Evolutionary conservation across 345 rosid genomes (phyloP).

Genomic region (Excoecaria cochinchinensis): DNA sequence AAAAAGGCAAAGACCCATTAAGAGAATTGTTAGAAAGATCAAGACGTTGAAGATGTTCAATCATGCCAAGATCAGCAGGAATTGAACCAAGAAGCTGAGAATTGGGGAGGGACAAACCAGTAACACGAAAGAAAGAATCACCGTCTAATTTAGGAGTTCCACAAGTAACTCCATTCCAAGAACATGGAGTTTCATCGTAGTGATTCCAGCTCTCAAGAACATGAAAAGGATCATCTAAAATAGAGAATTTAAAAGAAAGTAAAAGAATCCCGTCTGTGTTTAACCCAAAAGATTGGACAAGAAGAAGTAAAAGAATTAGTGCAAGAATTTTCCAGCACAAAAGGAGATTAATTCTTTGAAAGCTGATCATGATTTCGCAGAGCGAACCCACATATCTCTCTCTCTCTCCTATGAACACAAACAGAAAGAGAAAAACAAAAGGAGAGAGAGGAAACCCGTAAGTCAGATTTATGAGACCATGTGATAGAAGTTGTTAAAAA

Average conservation of each 20-base stretch:
- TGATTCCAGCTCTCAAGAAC: slow-evolving; percentile 60
- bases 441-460: slow-evolving; percentile 1
- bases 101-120: slow-evolving; percentile 55
- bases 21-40: slow-evolving; percentile 79
- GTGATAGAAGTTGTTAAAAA: slow-evolving; percentile 35
- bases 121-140: slow-evolving; percentile 46
- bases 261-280: slow-evolving; percentile 75
- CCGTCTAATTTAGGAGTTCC: slow-evolving; percentile 27
- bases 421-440: neutral
- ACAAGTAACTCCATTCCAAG: slow-evolving; percentile 80
- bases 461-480: slow-evolving; percentile 52
- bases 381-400: slow-evolving; percentile 36
- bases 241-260: slow-evolving; percentile 69
- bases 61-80: slow-evolving; percentile 64
- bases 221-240: slow-evolving; percentile 62
- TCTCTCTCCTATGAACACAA: slow-evolving; percentile 15
- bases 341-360: slow-evolving; percentile 30
- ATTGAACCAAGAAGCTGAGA: slow-evolving; percentile 69
- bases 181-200: slow-evolving; percentile 66
- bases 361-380: slow-evolving; percentile 43
- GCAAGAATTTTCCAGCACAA: slow-evolving; percentile 34
- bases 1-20: slow-evolving; percentile 65
- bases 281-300: slow-evolving; percentile 36
- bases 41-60: slow-evolving; percentile 52
- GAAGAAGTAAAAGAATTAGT: slow-evolving; percentile 12